Percentiles rank a stretch among this genome's conserved stretches.
These are phyloP conservation scores for Hortaea sp. DNA, from an alignment of 2,329 filamentous ascomycete genomes.

Conservation along the genomic window DNA sequence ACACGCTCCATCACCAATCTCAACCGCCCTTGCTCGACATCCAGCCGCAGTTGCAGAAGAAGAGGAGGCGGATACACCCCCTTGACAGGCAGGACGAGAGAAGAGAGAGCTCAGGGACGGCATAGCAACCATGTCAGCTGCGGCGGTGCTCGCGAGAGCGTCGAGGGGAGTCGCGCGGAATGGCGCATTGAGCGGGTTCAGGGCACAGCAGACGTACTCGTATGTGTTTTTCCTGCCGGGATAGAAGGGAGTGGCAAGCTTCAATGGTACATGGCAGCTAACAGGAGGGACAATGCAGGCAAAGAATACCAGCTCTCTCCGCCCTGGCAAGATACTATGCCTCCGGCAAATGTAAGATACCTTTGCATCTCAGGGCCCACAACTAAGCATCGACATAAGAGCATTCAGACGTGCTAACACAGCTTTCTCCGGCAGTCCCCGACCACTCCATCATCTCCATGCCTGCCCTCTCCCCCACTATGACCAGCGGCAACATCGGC, in stretches of 20 bases:
- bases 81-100: too few species aligned
- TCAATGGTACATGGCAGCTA: conserved; percentile 4
- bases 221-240: conserved; percentile 14
- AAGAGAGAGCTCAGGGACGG: too few species aligned
- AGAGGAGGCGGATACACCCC: too few species aligned
- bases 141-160: conserved; percentile 35
- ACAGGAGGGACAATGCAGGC: conserved; percentile 17
- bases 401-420: too few species aligned
- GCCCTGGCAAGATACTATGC: conserved; percentile 58
- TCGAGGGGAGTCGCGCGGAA: conserved; percentile 31
- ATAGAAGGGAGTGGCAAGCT: not conserved
- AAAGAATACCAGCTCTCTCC: conserved; percentile 43
- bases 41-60: too few species aligned
- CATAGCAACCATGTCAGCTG: conserved; percentile 44
- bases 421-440: conserved; percentile 56
- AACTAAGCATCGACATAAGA: too few species aligned
- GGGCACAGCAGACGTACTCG: conserved; percentile 24
- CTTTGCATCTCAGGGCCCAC: conserved; percentile 12
- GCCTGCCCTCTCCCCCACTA: conserved; percentile 95
- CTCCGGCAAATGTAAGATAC: conserved; percentile 48
- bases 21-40: too few species aligned
- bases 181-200: conserved; percentile 21
- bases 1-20: too few species aligned
- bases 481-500: conserved; percentile 94
- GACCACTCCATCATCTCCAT: conserved; percentile 93